Evolutionary conservation across 371 early-diverging fungal genomes (phyloP).

Genomic region (Apophysomyces elegans): DNA sequence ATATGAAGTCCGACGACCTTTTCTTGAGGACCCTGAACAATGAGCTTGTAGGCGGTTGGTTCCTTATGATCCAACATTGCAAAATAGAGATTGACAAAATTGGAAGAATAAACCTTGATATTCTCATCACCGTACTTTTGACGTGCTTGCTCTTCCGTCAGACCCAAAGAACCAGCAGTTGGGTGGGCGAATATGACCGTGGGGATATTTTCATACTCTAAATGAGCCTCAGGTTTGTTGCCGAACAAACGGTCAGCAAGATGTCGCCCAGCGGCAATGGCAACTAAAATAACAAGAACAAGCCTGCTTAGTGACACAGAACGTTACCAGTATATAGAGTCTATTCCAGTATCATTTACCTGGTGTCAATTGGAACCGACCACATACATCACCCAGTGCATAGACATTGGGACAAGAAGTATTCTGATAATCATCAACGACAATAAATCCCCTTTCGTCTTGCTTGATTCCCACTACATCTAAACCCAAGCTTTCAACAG

Average conservation of each 20-base stretch:
- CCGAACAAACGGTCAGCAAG: slow-evolving; percentile 95
- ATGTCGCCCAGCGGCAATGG: slow-evolving; percentile 94
- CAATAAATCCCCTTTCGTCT: slow-evolving; percentile 71
- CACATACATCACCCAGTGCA: slow-evolving; percentile 96
- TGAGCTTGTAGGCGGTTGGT: slow-evolving; percentile 87
- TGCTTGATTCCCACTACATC: slow-evolving; percentile 67
- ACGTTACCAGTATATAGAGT: background rate
- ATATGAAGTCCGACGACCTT: slow-evolving; percentile 97
- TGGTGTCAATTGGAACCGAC: slow-evolving; percentile 92
- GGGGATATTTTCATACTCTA: slow-evolving; percentile 94
- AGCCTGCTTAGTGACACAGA: background rate
- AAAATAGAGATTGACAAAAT: slow-evolving; percentile 93
- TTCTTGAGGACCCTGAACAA: slow-evolving; percentile 86
- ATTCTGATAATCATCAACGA: slow-evolving; percentile 86
- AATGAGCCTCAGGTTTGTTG: slow-evolving; percentile 64
- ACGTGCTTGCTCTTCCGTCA: slow-evolving; percentile 86
- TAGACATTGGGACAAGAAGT: slow-evolving; percentile 75
- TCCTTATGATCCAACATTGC: slow-evolving; percentile 88
- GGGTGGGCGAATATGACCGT: slow-evolving; percentile 98
- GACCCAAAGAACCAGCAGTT: slow-evolving; percentile 87
- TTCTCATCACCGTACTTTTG: slow-evolving; percentile 77
- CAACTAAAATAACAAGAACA: slow-evolving; percentile 47
- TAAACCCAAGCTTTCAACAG: slow-evolving; percentile 72
- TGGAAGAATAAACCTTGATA: slow-evolving; percentile 83
- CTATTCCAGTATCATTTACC: slow-evolving; percentile 33